Percentiles rank a stretch among this genome's conserved stretches.
Conservation (phyloP, 129 eudicot genomes). For the Ambrosia artemisiifolia region DNA sequence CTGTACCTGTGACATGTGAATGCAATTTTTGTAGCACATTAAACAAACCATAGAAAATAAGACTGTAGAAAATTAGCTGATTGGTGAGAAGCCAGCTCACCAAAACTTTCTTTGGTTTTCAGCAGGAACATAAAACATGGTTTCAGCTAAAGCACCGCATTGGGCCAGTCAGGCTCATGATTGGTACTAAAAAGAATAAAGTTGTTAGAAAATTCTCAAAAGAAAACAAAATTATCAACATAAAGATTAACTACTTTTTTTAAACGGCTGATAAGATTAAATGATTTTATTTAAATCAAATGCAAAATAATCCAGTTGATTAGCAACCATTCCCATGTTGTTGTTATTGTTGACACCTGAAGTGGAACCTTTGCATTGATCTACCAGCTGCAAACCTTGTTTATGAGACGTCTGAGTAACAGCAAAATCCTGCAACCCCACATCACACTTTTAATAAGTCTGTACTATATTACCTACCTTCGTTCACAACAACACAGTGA, state of each 20-base stretch:
- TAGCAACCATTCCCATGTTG: slow-evolving; percentile 32
- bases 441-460: not conserved
- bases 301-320: slow-evolving; percentile 52
- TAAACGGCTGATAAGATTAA: too few relatives aligned
- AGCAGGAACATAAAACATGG: slow-evolving; percentile 79
- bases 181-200: slow-evolving; percentile 51
- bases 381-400: slow-evolving; percentile 38
- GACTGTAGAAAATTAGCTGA: not conserved
- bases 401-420: slow-evolving; percentile 46
- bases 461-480: too few relatives aligned
- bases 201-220: not conserved
- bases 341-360: slow-evolving; percentile 37
- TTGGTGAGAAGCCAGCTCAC: slow-evolving; percentile 29
- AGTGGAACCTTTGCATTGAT: slow-evolving; percentile 54
- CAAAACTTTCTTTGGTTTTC: slow-evolving; percentile 78
- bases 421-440: slow-evolving; percentile 38
- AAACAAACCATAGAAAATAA: not conserved
- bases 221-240: not conserved
- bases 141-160: slow-evolving; percentile 75
- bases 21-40: not conserved
- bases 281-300: too few relatives aligned
- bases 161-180: slow-evolving; percentile 89
- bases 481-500: too few relatives aligned
- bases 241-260: too few relatives aligned
- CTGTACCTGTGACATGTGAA: slow-evolving; percentile 48